Conservation (phyloP, 305 asterid species). For the Rubia occidens region DNA sequence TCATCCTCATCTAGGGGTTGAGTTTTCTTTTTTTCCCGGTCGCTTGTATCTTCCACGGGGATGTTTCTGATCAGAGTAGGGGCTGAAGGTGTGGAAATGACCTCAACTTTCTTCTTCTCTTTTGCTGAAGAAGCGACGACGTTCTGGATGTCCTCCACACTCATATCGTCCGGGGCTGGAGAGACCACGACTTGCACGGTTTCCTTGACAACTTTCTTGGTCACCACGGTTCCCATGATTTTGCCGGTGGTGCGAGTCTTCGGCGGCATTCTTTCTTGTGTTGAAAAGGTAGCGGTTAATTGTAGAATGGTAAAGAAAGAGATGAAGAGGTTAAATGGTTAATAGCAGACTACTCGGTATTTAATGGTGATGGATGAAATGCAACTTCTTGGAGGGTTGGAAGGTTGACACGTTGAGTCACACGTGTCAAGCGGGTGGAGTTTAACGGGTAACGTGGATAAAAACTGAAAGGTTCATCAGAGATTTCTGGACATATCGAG, state of each 20-base stretch:
- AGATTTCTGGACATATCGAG: neutral
- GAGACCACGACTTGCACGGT: conserved; percentile 41
- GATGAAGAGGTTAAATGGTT: neutral
- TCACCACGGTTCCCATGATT: conserved; percentile 37
- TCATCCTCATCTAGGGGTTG: conserved; percentile 27
- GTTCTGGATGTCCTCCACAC: neutral
- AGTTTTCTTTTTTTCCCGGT: conserved; percentile 12
- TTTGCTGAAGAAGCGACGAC: conserved; percentile 28
- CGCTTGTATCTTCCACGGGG: conserved; percentile 9
- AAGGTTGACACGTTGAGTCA: conserved; percentile 6
- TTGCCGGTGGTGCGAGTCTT: conserved; percentile 35
- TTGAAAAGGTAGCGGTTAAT: neutral
- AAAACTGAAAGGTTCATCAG: neutral
- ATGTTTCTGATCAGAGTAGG: conserved; percentile 17
- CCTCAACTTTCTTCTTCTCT: conserved; percentile 23
- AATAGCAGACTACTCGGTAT: too few species aligned
- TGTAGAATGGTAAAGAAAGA: neutral
- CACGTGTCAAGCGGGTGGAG: conserved; percentile 10
- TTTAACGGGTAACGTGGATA: conserved; percentile 8
- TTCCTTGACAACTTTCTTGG: conserved; percentile 52
- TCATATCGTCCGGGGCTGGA: conserved; percentile 23
- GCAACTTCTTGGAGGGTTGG: neutral
- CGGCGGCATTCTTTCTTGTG: conserved; percentile 40
- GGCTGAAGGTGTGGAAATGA: conserved; percentile 19
- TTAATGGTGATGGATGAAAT: neutral